Conservation (phyloP, 805 yeast species). For the Ogataea allantospora region DNA sequence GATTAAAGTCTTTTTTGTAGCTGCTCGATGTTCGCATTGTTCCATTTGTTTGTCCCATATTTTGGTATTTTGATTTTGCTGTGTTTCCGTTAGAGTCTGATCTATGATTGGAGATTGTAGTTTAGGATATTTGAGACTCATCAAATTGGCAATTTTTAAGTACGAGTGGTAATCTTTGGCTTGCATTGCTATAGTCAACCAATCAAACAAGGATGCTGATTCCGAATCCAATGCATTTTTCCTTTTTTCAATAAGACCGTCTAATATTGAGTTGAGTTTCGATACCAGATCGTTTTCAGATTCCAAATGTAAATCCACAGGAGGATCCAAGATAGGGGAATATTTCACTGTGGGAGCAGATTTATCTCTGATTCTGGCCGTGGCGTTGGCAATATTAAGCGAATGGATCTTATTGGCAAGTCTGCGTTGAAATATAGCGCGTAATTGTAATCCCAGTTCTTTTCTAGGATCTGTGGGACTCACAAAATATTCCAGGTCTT, state of each 20-base stretch:
- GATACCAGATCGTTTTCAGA: conserved; percentile 14
- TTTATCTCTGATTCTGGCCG: conserved; percentile 3
- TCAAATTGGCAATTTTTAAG: conserved; percentile 11
- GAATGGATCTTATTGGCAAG: conserved; percentile 14
- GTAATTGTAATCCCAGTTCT: conserved; percentile 22
- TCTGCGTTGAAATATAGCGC: conserved; percentile 21
- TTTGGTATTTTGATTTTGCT: conserved; percentile 4
- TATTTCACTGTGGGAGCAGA: conserved; percentile 8
- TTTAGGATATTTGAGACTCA: conserved; percentile 16
- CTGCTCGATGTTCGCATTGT: neutral
- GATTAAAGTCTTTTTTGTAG: conserved; percentile 4
- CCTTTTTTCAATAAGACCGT: conserved; percentile 15
- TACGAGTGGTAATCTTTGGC: conserved; percentile 13
- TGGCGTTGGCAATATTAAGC: conserved; percentile 9
- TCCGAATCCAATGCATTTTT: neutral
- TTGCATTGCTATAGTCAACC: conserved; percentile 15
- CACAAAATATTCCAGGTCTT: conserved; percentile 13
- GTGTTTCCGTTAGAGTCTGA: conserved; percentile 8
- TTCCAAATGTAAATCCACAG: conserved; percentile 17
- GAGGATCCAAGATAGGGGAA: conserved; percentile 26
- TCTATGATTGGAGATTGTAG: conserved; percentile 15
- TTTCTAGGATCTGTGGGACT: conserved; percentile 12
- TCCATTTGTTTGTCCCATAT: conserved; percentile 1
- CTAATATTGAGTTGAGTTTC: conserved; percentile 23
- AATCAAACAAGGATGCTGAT: conserved; percentile 5